Base-by-base conservation (phyloP, 345 rosid species). In the Hibiscus syriacus region DNA sequence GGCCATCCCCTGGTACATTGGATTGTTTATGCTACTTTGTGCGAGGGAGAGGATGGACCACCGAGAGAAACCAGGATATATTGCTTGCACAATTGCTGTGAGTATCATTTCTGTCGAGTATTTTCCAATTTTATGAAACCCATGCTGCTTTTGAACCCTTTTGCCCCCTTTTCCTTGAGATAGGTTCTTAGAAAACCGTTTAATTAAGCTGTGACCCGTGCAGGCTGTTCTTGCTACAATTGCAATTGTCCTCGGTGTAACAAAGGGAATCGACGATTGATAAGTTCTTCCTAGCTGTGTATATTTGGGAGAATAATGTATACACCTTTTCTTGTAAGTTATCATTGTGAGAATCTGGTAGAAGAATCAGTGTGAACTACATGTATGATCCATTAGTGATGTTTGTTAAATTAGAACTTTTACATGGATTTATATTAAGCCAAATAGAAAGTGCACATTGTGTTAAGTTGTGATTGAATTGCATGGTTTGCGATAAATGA, bases 51-150 rank as follows among this genome's bases (percentile, higher is more conserved):
- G 94, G 71, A 72, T 90, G 22, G 97, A 93, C 76, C 68, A 76
- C 75, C 78, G 94, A 62, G 96, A 93, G 82, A 93, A 93, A 70
- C 96, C 98, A 22, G 97, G 97, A 82, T 90, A 87, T 74, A 72
- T 92, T 73, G 97, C 97, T 59, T 92, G 65, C 32, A 62, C 67
- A 41, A 41, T 62, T 41, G 53, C 67, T 14, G 67, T 62, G 67
- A 62, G 67, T 41, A 41, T 62, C 53, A 13, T 41, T 41, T 41
- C 52, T 22, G 14, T 60, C 16, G 1, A 2, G 4, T 6, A 29
- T 3, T 20, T 38, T 41, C 13, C 48, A 20, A 12, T 11, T 61
- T 4, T 36, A 1, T 20, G 10, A 60, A 38, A 12, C 49, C n/a
- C 49, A 38, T 61, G 10, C 19, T 38, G 66, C 32, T 19, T 38